Evolutionary conservation across 1,139 yeast species (phyloP), one percentile per base, ranked within the genome.

Genomic region (Debaryomycetaceae sp.): DNA sequence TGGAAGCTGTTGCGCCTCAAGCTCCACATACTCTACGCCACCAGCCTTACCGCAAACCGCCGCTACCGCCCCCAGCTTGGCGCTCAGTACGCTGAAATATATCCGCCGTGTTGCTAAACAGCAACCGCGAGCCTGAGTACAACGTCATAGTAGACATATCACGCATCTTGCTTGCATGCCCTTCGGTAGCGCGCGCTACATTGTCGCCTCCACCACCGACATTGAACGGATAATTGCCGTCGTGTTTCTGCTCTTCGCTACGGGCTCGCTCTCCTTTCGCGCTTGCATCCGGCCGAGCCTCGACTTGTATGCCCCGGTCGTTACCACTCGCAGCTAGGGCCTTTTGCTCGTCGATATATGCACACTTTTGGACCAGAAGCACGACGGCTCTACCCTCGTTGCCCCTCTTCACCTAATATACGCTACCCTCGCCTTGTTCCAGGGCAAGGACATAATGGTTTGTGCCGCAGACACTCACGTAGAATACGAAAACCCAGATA

Each of bases 401-500:
- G 44, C 47, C 18, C 49, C 69, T 3, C 62, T 76, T 3, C 53
- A 68, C 53, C 69, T 77, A 3, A 73, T 77, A 37, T 90, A 75
- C 45, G 70, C 77, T 30, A 51, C 80, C 30, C 18, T 15, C 7
- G 63, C 69, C 16, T 58, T 83, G 16, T 85, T 87, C 46, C 95
- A 87, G 50, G 92, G 94, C 3, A 68, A 76, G 30, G 81, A 93
- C 1, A 78, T 81, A 0, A 57, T 85, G 43, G 69, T 66, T 38
- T 64, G 97, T 37, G 95, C 85, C 45, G 72, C 74, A n/a, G 64
- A 69, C 11, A 76, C 73, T 34, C 98, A 90, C 49, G 85, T 90
- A 8, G 96, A 87, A 46, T 90, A 81, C 47, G 98, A 90, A 46
- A 77, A 77, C 27, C 85, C 83, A 14, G 86, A 81, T 31, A 87